Evolutionary conservation across 1,284 basidiomycete genomes (phyloP).

Genomic region (Pholiota adiposa): DNA sequence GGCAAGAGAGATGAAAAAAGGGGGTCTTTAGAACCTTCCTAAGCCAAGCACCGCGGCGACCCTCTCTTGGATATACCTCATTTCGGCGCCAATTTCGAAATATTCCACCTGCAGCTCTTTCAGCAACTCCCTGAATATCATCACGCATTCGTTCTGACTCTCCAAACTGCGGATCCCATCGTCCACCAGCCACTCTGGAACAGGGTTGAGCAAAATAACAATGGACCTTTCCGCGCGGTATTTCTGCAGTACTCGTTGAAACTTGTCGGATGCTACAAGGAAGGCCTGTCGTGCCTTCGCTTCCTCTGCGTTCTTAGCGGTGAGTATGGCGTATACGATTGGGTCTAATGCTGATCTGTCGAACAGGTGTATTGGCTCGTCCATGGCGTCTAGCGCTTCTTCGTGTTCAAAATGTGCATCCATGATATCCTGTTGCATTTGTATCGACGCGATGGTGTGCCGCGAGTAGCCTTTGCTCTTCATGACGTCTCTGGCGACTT

Average conservation of each 20-base stretch:
- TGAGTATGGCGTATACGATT: slow-evolving; percentile 60
- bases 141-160: slow-evolving; percentile 46
- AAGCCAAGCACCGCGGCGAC: slow-evolving; percentile 21
- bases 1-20: not conserved
- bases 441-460: slow-evolving; percentile 47
- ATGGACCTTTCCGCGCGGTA: slow-evolving; percentile 41
- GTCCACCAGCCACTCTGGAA: slow-evolving; percentile 62
- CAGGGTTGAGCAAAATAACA: slow-evolving; percentile 58
- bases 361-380: slow-evolving; percentile 46
- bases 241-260: slow-evolving; percentile 43
- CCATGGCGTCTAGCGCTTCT: slow-evolving; percentile 24
- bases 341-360: slow-evolving; percentile 69
- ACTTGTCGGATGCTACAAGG: slow-evolving; percentile 41
- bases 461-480: slow-evolving; percentile 52
- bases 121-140: slow-evolving; percentile 43
- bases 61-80: slow-evolving; percentile 37
- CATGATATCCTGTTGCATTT: slow-evolving; percentile 68
- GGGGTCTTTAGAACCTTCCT: slow-evolving; percentile 1
- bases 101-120: slow-evolving; percentile 50
- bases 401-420: slow-evolving; percentile 54
- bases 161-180: slow-evolving; percentile 64
- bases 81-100: slow-evolving; percentile 48
- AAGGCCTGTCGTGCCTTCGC: slow-evolving; percentile 36
- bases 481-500: slow-evolving; percentile 66
- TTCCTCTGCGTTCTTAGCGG: slow-evolving; percentile 39